Conservation (phyloP, 208 protist species). For the Entamoeba histolytica region DNA sequence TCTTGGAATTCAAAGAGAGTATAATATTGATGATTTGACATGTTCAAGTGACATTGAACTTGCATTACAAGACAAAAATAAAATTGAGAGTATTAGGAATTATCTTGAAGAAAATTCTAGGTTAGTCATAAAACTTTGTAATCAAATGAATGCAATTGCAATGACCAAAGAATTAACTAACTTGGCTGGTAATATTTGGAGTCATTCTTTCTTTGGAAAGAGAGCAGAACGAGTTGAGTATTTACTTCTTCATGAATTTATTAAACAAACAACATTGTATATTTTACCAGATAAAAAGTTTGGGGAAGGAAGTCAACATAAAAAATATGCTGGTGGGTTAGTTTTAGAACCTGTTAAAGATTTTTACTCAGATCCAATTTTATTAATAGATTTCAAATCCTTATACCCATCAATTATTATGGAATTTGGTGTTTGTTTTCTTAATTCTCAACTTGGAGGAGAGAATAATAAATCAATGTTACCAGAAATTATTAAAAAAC, state of each 20-base stretch:
- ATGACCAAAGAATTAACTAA: background rate
- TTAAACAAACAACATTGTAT: background rate
- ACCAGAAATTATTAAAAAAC: background rate
- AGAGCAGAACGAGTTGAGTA: background rate
- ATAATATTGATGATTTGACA: background rate
- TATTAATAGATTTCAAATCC: slow-evolving; percentile 99
- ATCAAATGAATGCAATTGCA: background rate
- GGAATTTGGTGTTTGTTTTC: slow-evolving; percentile 99
- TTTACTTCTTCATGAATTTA: background rate
- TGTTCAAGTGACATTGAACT: background rate
- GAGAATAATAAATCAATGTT: background rate
- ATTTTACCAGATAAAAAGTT: background rate
- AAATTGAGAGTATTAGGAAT: background rate
- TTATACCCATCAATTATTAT: slow-evolving; percentile 98
- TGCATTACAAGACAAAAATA: background rate
- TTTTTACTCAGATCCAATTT: slow-evolving; percentile 85
- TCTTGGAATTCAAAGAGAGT: background rate
- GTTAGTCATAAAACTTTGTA: background rate
- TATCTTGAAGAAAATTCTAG: background rate
- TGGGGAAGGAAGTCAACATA: background rate
- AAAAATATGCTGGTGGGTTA: slow-evolving; percentile 11
- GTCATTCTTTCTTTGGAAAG: background rate
- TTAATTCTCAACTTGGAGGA: slow-evolving; percentile 57
- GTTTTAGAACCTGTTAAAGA: slow-evolving; percentile 13
- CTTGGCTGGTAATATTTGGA: background rate